These are phyloP conservation scores for Acacia concinna DNA, from an alignment of 331 rosid species.

Conservation along the genomic window DNA sequence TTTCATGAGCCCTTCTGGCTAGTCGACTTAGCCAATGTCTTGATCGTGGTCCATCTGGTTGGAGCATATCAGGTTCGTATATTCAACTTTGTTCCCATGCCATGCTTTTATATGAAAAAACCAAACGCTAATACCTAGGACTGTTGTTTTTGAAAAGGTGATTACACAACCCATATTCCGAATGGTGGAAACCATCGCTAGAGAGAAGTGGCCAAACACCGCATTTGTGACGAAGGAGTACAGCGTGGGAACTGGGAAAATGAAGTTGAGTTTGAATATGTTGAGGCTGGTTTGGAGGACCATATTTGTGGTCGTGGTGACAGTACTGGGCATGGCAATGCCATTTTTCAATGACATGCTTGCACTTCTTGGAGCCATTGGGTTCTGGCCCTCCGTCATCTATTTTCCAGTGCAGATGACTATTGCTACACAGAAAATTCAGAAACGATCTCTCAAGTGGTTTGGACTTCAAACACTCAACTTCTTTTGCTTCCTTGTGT, in stretches of 20 bases:
- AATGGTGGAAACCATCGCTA: conserved; percentile 40
- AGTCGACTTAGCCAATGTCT: conserved; percentile 48
- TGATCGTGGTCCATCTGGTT: conserved; percentile 56
- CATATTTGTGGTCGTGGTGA: conserved; percentile 40
- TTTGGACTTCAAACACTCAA: conserved; percentile 51
- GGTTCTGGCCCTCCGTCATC: conserved; percentile 58
- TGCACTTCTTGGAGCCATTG: conserved; percentile 61
- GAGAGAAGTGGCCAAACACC: conserved; percentile 48
- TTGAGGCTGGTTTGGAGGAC: conserved; percentile 60
- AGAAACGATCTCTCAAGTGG: conserved; percentile 42
- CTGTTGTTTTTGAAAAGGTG: conserved; percentile 36
- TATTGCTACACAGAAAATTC: conserved; percentile 47
- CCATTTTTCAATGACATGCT: conserved; percentile 71
- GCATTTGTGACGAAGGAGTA: conserved; percentile 38
- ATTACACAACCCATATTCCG: conserved; percentile 46
- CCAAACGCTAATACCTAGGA: neutral
- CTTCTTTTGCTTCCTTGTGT: conserved; percentile 42
- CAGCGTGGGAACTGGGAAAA: conserved; percentile 25
- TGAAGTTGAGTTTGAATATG: conserved; percentile 2
- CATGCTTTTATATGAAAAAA: neutral
- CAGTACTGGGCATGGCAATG: conserved; percentile 53
- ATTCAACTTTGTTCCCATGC: neutral
- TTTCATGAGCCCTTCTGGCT: conserved; percentile 56
- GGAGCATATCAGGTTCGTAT: conserved; percentile 68
- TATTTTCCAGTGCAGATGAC: conserved; percentile 67